phyloP scores from a whole-genome alignment of 192 early-diverging fungal genomes.

The Funneliformis geosporum region DNA sequence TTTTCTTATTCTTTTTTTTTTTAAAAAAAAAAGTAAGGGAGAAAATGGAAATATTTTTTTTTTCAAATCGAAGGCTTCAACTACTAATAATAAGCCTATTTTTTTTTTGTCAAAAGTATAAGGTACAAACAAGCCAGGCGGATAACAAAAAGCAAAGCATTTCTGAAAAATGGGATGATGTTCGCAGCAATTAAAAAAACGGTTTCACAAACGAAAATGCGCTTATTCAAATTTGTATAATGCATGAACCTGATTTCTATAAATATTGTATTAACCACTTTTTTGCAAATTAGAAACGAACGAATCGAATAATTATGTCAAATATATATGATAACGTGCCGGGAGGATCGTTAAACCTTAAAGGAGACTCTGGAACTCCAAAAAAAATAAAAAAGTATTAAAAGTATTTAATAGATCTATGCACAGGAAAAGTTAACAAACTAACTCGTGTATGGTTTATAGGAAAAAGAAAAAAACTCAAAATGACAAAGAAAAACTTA shows the following conservation, averaged over 20 bases:
- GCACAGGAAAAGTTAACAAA: no score
- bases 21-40: no score
- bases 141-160: not conserved
- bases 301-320: not conserved
- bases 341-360: conserved; percentile 68
- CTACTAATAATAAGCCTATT: no score
- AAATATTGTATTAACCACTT: no score
- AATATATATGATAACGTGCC: conserved; percentile 48
- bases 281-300: not conserved
- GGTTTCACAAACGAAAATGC: not conserved
- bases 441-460: conserved; percentile 7
- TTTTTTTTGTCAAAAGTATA: no score
- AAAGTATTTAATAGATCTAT: no score
- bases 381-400: conserved; percentile 53
- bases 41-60: no score
- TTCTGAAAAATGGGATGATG: no score
- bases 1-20: no score
- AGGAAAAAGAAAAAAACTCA: conserved; percentile 60
- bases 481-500: conserved; percentile 49
- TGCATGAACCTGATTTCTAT: not conserved
- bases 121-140: not conserved
- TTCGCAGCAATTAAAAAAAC: not conserved
- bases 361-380: conserved; percentile 46
- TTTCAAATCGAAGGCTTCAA: not conserved
- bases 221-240: not conserved